phyloP scores from a whole-genome alignment of 306 rosid genomes.

The Lithocarpus polystachyus region DNA sequence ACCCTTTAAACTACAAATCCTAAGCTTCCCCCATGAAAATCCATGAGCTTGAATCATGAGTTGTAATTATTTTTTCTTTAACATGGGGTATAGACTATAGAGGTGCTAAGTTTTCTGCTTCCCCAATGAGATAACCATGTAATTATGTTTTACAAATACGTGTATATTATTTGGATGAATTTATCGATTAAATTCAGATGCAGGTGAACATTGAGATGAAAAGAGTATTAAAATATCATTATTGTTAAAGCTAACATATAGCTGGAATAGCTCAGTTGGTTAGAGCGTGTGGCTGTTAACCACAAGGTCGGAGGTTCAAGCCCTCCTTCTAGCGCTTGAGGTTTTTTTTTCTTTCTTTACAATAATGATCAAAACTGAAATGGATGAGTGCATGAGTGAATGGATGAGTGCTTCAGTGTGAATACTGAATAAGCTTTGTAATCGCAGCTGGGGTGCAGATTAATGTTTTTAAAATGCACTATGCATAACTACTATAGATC shows the following conservation, averaged over 20 bases:
- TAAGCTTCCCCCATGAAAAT: no score
- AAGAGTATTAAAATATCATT: fast-evolving
- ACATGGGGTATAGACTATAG: no score
- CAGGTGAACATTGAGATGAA: not conserved
- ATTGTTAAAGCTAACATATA: not conserved
- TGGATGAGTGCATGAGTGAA: not conserved
- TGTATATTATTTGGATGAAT: not conserved
- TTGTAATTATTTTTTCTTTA: no score
- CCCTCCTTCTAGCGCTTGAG: not conserved
- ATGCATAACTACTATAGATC: not conserved
- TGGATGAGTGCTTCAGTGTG: not conserved
- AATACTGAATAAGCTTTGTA: not conserved
- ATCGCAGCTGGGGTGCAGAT: not conserved
- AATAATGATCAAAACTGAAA: no score
- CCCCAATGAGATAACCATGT: no score
- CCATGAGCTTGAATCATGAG: no score
- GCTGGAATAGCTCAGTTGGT: not conserved
- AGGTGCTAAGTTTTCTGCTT: no score
- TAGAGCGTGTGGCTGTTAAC: not conserved
- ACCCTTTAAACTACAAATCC: no score
- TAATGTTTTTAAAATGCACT: not conserved
- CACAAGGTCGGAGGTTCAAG: not conserved
- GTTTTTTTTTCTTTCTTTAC: no score
- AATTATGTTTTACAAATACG: no score
- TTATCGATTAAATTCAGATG: not conserved